Conservation (phyloP, 2,329 filamentous ascomycete species). For the Diaporthe destruens region DNA sequence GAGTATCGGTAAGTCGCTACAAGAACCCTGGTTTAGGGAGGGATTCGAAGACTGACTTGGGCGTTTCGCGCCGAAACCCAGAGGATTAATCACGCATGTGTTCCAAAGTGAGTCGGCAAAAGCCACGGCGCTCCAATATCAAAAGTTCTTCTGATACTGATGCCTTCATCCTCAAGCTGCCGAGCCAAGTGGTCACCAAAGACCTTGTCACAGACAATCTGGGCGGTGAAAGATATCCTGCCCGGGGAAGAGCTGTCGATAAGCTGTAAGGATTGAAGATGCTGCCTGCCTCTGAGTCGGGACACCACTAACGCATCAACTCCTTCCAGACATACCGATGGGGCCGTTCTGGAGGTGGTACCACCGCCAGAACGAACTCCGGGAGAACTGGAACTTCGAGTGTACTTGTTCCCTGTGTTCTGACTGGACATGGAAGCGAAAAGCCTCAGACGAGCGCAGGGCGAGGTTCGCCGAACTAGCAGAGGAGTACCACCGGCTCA, state of each 20-base stretch:
- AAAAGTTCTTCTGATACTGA: neutral
- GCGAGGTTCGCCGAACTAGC: neutral
- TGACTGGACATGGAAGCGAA: neutral
- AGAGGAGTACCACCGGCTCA: neutral
- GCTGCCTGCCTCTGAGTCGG: neutral
- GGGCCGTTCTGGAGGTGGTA: neutral
- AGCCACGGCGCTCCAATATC: neutral
- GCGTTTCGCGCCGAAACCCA: neutral
- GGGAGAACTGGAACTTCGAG: slow-evolving; percentile 7
- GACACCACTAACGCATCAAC: neutral
- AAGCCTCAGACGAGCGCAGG: slow-evolving; percentile 4
- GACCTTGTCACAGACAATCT: slow-evolving; percentile 12
- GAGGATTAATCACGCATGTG: slow-evolving; percentile 15
- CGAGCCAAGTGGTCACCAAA: slow-evolving; percentile 18
- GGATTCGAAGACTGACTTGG: neutral
- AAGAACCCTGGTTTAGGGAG: no score
- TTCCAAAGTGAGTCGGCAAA: slow-evolving; percentile 4
- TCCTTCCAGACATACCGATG: slow-evolving; percentile 10
- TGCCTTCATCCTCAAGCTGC: neutral
- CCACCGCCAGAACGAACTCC: neutral
- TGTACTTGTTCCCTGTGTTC: slow-evolving; percentile 16
- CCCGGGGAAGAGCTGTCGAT: slow-evolving; percentile 16
- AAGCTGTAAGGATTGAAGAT: neutral
- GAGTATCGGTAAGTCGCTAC: neutral
- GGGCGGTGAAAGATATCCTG: neutral